Conservation (phyloP, 129 eudicot species). For the Escallonia herrerae region DNA sequence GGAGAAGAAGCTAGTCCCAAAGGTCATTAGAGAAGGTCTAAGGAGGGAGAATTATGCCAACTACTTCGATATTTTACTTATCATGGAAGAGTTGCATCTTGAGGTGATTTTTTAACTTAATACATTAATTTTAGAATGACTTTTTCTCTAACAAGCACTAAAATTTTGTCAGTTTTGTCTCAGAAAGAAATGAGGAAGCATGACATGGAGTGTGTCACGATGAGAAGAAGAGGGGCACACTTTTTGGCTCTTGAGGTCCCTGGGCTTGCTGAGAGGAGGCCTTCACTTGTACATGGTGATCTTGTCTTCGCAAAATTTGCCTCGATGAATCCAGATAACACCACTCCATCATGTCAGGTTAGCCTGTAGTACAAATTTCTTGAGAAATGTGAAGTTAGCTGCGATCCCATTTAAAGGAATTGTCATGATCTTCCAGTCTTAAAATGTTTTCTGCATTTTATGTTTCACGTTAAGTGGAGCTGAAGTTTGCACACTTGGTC, state of each 20-base stretch:
- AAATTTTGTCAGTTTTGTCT: neutral
- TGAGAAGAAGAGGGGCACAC: neutral
- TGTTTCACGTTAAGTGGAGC: too few relatives aligned
- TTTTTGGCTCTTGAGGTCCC: constrained; percentile 1
- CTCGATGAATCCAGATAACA: neutral
- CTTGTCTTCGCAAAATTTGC: neutral
- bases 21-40: neutral
- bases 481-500: too few relatives aligned
- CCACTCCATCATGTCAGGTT: neutral
- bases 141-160: neutral
- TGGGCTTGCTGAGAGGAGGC: constrained; percentile 3
- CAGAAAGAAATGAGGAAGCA: neutral
- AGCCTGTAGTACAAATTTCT: neutral
- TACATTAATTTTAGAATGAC: neutral
- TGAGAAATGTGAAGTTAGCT: too few relatives aligned
- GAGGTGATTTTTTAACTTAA: neutral
- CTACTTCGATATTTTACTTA: neutral
- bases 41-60: neutral
- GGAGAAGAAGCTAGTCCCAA: neutral
- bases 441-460: too few relatives aligned
- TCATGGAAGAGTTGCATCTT: constrained; percentile 1
- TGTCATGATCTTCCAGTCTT: too few relatives aligned
- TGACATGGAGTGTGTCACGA: neutral
- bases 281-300: constrained; percentile 1
- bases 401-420: too few relatives aligned